These are phyloP conservation scores for Phaffia tasmanica DNA, from an alignment of 768 basidiomycete species.

Conservation along the genomic window DNA sequence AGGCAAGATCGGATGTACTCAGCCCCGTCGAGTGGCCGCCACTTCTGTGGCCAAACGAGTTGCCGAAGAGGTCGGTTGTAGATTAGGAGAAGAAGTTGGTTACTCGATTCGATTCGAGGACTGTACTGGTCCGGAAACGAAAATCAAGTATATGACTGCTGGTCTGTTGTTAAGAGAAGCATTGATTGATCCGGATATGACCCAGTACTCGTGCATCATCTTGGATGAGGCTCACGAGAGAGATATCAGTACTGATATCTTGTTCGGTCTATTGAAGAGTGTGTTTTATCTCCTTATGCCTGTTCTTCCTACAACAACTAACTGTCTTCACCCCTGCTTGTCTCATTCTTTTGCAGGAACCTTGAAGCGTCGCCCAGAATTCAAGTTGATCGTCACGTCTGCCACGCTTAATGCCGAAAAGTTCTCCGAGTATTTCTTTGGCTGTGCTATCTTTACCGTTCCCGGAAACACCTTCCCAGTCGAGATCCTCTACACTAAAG, in stretches of 20 bases:
- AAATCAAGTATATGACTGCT: constrained; percentile 99
- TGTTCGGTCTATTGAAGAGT: constrained; percentile 92
- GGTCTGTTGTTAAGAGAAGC: constrained; percentile 98
- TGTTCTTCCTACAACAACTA: not conserved
- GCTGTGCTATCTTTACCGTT: constrained; percentile 97
- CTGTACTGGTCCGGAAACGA: constrained; percentile 94
- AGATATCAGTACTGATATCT: constrained; percentile 94
- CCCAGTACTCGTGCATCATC: constrained; percentile 89
- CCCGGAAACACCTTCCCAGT: constrained; percentile 99
- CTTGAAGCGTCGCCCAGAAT: constrained; percentile 81
- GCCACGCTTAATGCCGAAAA: constrained; percentile 99
- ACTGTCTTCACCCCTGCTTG: constrained; percentile 27
- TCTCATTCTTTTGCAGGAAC: constrained; percentile 52
- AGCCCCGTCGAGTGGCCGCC: constrained; percentile 97
- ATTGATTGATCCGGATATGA: constrained; percentile 86
- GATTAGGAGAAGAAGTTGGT: constrained; percentile 92
- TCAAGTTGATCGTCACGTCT: constrained; percentile 96
- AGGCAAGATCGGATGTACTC: constrained; percentile 90
- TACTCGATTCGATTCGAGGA: constrained; percentile 99
- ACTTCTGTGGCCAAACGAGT: constrained; percentile 99
- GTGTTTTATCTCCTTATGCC: constrained; percentile 34
- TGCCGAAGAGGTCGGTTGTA: constrained; percentile 93
- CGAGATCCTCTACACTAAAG: constrained; percentile 95
- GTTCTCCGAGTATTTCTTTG: constrained; percentile 98
- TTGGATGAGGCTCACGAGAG: constrained; percentile 98